Conservation (phyloP, 768 basidiomycete species). For the Epithele typhae region DNA sequence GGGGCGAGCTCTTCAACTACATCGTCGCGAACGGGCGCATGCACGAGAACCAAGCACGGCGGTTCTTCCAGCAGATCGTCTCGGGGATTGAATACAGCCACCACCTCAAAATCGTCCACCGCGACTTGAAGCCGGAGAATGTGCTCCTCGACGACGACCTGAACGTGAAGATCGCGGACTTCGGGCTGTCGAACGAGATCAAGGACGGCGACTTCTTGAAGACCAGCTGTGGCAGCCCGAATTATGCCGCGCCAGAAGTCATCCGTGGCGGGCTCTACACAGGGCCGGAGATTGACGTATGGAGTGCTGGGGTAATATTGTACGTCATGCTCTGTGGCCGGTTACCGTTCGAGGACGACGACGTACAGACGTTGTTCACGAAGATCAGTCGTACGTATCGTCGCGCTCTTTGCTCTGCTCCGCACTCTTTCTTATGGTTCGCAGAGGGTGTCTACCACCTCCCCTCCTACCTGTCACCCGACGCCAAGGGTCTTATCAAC, state of each 20-base stretch:
- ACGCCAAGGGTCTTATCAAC: conserved; percentile 75
- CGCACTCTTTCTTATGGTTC: neutral
- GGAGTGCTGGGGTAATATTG: conserved; percentile 98
- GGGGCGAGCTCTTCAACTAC: conserved; percentile 97
- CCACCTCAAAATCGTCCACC: conserved; percentile 93
- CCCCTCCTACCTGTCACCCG: conserved; percentile 73
- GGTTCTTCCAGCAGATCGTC: conserved; percentile 98
- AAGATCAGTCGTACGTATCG: conserved; percentile 90
- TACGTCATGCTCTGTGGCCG: conserved; percentile 97
- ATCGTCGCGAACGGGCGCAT: conserved; percentile 93
- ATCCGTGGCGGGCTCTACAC: conserved; percentile 94
- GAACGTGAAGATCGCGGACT: conserved; percentile 98
- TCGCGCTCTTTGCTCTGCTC: neutral
- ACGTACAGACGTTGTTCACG: conserved; percentile 87
- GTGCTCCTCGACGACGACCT: conserved; percentile 80
- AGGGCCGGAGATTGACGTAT: conserved; percentile 97
- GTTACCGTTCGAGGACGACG: conserved; percentile 96
- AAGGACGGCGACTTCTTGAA: conserved; percentile 95
- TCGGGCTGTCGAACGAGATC: conserved; percentile 94
- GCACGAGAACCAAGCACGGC: conserved; percentile 79
- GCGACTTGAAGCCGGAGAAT: conserved; percentile 98
- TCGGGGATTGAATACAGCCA: conserved; percentile 97
- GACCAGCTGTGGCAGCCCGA: conserved; percentile 96
- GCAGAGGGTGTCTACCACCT: conserved; percentile 84
- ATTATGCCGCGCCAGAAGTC: conserved; percentile 98